A percentile compares a stretch with the other conserved stretches of the same genome.
These are phyloP conservation scores for Neofusicoccum cordaticola DNA, from an alignment of 2,329 filamentous ascomycete species.

Conservation along the genomic window DNA sequence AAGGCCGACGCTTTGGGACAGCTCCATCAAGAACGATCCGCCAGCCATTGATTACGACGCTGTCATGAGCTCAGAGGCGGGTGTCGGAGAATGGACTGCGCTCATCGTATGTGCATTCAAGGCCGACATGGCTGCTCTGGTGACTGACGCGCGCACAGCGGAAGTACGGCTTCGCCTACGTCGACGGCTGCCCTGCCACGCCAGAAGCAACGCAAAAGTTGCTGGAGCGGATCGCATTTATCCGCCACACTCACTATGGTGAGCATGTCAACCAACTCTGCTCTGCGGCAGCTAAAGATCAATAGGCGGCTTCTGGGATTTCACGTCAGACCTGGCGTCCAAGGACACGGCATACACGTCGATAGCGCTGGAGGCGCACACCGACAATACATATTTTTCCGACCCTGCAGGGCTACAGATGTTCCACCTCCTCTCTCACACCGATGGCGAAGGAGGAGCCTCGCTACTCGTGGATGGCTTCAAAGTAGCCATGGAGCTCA, in stretches of 20 bases:
- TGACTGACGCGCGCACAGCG: slow-evolving; percentile 49
- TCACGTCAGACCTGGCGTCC: slow-evolving; percentile 80
- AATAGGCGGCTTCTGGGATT: slow-evolving; percentile 72
- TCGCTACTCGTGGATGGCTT: slow-evolving; percentile 88
- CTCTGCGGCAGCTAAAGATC: background rate
- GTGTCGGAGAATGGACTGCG: slow-evolving; percentile 61
- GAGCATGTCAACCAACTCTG: slow-evolving; percentile 39
- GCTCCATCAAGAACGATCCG: slow-evolving; percentile 41
- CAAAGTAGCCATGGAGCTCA: slow-evolving; percentile 62
- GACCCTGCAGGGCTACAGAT: slow-evolving; percentile 89
- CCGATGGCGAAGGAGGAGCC: slow-evolving; percentile 65
- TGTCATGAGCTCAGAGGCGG: slow-evolving; percentile 55
- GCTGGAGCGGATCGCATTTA: slow-evolving; percentile 78
- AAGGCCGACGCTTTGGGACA: slow-evolving; percentile 35
- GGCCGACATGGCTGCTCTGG: background rate
- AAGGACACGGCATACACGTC: slow-evolving; percentile 93
- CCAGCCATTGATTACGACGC: slow-evolving; percentile 61
- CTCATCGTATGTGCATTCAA: slow-evolving; percentile 54
- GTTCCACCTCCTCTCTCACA: slow-evolving; percentile 86
- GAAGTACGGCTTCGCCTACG: slow-evolving; percentile 72
- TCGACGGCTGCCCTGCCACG: slow-evolving; percentile 65
- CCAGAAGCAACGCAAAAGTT: slow-evolving; percentile 72
- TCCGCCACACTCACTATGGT: slow-evolving; percentile 89
- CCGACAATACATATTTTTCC: slow-evolving; percentile 93
- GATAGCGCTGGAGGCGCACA: slow-evolving; percentile 77